phyloP scores from a whole-genome alignment of 129 eudicot genomes.

The Pulicaria dysenterica region DNA sequence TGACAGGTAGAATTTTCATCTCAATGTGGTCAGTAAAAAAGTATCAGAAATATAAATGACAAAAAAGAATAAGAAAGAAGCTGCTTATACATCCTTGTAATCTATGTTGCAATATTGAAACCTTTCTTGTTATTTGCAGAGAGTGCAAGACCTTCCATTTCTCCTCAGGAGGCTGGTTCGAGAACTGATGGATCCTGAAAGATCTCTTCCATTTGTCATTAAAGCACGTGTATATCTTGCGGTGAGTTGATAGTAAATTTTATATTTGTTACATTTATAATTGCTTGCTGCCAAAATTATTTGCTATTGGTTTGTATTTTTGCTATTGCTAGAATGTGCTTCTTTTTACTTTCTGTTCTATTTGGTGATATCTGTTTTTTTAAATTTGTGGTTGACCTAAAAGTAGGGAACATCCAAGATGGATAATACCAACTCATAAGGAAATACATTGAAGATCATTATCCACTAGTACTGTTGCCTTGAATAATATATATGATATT shows the following conservation, averaged over 20 bases:
- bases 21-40: too few relatives aligned
- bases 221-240: slow-evolving; percentile 94
- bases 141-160: slow-evolving; percentile 92
- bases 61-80: neutral
- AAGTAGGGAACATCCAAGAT: too few relatives aligned
- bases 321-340: neutral
- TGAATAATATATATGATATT: too few relatives aligned
- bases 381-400: too few relatives aligned
- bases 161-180: slow-evolving; percentile 77
- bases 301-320: slow-evolving; percentile 3
- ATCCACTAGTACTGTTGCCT: too few relatives aligned
- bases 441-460: too few relatives aligned
- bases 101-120: slow-evolving; percentile 5
- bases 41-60: neutral
- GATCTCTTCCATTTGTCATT: slow-evolving; percentile 85
- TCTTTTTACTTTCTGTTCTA: too few relatives aligned
- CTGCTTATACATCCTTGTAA: neutral
- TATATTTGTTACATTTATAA: neutral
- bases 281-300: neutral
- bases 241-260: slow-evolving; percentile 56
- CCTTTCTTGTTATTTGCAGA: slow-evolving; percentile 52
- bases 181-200: slow-evolving; percentile 84
- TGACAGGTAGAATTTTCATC: too few relatives aligned
- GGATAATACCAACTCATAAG: too few relatives aligned
- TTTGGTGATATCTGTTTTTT: neutral